Base-by-base conservation (phyloP, 306 rosid genomes). In the Malus orientalis region DNA sequence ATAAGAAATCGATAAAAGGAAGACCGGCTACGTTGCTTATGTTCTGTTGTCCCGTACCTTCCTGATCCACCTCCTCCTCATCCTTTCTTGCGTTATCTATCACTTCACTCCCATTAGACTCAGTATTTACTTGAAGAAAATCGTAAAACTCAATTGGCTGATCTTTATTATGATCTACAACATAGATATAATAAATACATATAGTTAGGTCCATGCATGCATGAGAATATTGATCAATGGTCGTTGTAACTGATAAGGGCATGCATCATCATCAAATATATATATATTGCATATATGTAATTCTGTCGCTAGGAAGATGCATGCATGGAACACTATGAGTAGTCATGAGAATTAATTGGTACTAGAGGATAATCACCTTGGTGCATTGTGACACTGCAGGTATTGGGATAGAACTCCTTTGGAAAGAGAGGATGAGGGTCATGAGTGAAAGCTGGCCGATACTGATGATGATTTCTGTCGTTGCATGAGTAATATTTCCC, bases 31-130 rank as follows among this genome's bases (percentile, higher is more conserved):
- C 27, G 60, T 79, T 85, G 74, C 23, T 64, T 32, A 23, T 75
- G 20, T 8, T 57, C 13, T 79, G 29, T 38, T 72, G 61, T 67
- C 79, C 84, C 42, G 18, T 78, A 27, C 80, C 82, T 62, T 77
- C 82, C 47, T 88, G 93, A 82, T 92, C 84, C 3, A 91, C 98
- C 81, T 89, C 91, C 67, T 93, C 97, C 4, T 89, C 98, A 8
- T 88, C 97, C 83, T 81, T 88, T 85, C 83, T 88, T 23, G 87
- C 76, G 75, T 80, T 59, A 74, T 93, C 89, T 13, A 84, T 93
- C 67, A 91, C 93, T 78, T 91, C 98, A 71, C 98, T 93, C 79
- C 85, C 86, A 58, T 86, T 89, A 11, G 96, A 91, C 64, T 88
- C 91, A 0, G 92, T 80, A 55, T 93, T 93, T 59, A 93, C 85